phyloP scores from a whole-genome alignment of 257 asterid species.

The Nyctanthes arbortristis region DNA sequence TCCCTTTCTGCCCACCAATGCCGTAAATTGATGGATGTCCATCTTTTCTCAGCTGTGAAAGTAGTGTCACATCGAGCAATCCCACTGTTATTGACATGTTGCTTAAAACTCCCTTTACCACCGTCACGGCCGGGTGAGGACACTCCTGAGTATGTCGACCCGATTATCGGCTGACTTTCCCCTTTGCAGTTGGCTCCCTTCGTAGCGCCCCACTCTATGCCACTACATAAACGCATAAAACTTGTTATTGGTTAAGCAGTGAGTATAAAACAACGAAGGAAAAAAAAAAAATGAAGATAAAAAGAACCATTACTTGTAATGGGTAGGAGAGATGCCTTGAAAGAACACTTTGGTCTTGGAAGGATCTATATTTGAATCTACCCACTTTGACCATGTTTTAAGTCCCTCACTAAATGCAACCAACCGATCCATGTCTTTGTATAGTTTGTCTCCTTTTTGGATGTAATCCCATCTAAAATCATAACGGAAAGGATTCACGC shows the following conservation, averaged over 20 bases:
- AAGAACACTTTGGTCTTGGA: constrained; percentile 58
- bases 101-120: constrained; percentile 54
- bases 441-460: constrained; percentile 42
- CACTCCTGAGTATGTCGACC: constrained; percentile 50
- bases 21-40: constrained; percentile 71
- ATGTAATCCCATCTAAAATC: constrained; percentile 72
- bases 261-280: not conserved
- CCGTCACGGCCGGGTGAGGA: constrained; percentile 51
- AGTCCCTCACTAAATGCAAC: constrained; percentile 56
- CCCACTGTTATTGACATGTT: constrained; percentile 48
- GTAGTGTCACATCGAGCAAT: constrained; percentile 57
- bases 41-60: constrained; percentile 71
- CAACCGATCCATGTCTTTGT: constrained; percentile 68
- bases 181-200: constrained; percentile 42
- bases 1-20: constrained; percentile 33
- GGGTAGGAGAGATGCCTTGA: constrained; percentile 84
- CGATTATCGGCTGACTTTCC: constrained; percentile 47
- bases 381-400: constrained; percentile 83
- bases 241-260: too few species aligned
- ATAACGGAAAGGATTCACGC: too few species aligned
- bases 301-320: constrained; percentile 58
- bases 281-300: not conserved
- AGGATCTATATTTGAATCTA: constrained; percentile 57
- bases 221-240: constrained; percentile 30
- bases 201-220: constrained; percentile 59